These are phyloP conservation scores for Orbilia quercus DNA, from an alignment of 2,329 filamentous ascomycete species.

Conservation along the genomic window DNA sequence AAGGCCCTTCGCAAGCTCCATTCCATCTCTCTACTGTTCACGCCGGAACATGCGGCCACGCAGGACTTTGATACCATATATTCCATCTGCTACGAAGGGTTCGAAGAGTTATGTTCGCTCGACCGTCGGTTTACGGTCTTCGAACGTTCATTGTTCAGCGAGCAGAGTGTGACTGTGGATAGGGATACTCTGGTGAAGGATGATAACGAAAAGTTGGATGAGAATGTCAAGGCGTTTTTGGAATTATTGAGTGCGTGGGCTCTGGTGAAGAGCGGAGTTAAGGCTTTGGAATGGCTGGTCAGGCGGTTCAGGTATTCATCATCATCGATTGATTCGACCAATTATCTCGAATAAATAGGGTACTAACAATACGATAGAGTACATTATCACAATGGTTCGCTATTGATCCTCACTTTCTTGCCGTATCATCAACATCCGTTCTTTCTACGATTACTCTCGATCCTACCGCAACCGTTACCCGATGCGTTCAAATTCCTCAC, in stretches of 20 bases:
- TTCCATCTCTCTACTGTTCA: conserved; percentile 94
- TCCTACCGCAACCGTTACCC: conserved; percentile 79
- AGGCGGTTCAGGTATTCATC: conserved; percentile 85
- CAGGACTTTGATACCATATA: conserved; percentile 93
- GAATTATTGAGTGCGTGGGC: conserved; percentile 80
- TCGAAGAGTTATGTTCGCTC: conserved; percentile 87
- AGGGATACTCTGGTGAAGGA: conserved; percentile 81
- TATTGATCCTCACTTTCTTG: conserved; percentile 84
- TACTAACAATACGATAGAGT: conserved; percentile 69
- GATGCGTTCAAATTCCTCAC: conserved; percentile 82
- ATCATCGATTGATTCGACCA: conserved; percentile 11
- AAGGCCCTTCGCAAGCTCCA: conserved; percentile 93
- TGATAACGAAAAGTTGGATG: conserved; percentile 85
- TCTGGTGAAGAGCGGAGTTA: conserved; percentile 85
- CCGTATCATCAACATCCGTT: conserved; percentile 85
- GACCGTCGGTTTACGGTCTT: conserved; percentile 83
- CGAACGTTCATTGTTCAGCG: conserved; percentile 84
- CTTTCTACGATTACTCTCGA: conserved; percentile 86
- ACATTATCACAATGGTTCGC: conserved; percentile 87
- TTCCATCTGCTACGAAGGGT: conserved; percentile 86
- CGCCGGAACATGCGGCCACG: conserved; percentile 81
- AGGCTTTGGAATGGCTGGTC: conserved; percentile 93
- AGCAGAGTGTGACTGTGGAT: conserved; percentile 90
- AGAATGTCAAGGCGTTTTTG: conserved; percentile 82
- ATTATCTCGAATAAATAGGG: background rate